phyloP scores from a whole-genome alignment of 2,329 filamentous ascomycete species.

The Pseudocercospora cruenta region DNA sequence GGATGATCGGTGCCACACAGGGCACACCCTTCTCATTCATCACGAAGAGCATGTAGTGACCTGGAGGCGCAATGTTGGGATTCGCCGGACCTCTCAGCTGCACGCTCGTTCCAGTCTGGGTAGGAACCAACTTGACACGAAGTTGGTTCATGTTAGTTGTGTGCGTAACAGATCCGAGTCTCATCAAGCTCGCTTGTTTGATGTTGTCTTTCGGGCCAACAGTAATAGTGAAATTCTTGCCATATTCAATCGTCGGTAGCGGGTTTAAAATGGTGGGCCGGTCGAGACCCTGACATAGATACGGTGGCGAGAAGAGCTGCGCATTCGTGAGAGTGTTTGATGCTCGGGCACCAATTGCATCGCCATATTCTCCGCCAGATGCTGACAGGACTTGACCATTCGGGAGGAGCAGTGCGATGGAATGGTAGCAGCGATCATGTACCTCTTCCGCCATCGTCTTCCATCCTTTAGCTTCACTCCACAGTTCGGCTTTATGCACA shows the following conservation, averaged over 20 bases:
- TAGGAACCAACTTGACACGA: background rate
- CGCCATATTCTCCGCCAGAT: background rate
- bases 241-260: conserved; percentile 4
- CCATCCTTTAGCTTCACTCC: background rate
- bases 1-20: background rate
- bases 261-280: background rate
- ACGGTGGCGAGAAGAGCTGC: conserved; percentile 14
- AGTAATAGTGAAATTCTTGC: conserved; percentile 7
- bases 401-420: background rate
- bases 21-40: background rate
- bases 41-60: conserved; percentile 4
- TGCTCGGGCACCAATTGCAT: background rate
- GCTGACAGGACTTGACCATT: background rate
- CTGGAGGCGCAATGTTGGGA: background rate
- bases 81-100: background rate
- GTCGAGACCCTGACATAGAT: conserved; percentile 3
- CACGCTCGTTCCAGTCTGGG: background rate
- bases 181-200: conserved; percentile 9
- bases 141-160: conserved; percentile 12
- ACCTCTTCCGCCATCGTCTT: background rate
- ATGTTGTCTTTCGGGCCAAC: background rate
- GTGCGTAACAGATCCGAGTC: conserved; percentile 2
- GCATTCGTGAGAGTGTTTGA: conserved; percentile 9
- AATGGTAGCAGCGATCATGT: background rate
- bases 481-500: background rate